Base-by-base conservation (phyloP, 768 basidiomycete species). In the Lyophyllum semitale region DNA sequence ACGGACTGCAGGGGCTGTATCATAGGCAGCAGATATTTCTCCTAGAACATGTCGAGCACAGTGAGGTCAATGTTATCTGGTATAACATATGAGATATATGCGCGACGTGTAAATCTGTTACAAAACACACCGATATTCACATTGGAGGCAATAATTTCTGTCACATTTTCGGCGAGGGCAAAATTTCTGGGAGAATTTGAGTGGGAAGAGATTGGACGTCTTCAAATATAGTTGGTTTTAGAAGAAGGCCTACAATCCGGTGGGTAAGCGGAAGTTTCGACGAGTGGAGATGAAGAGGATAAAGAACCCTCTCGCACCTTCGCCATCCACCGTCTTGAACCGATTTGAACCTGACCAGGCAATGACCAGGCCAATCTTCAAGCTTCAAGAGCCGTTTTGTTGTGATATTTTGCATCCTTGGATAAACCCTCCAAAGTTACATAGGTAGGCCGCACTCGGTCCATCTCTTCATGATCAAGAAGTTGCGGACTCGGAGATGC, bases 31-130 rank as follows among this genome's bases (percentile, higher is more conserved):
- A 20, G 60, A 48, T 33, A 72, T 71, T 45, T 69, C 70, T 13
- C 51, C 43, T 3, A 72, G 22, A 8, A 64, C 70, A 18, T 18
- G 48, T 59, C 53, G 38, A 72, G 63, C 29, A 64, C 63, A 26
- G 54, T 62, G 22, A 72, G 57, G 57, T 71, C 68, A 33, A 72
- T 72, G 47, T 59, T 56, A 56, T 72, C 71, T 72, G 40, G n/a
- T n/a, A n/a, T 38, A 57, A 42, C 11, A 11, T 8, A 23, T 48
- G 12, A 17, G 35, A 12, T 46, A 9, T 12, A 29, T 45, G 2
- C 44, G 27, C 8, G 44, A 3, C 6, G n/a, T 40, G 20, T 40
- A 40, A 5, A 6, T 7, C 13, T 5, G 38, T 40, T 40, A 20
- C 6, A 29, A 27, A 40, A 48, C 67, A 20, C 60, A 68, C 71